These are phyloP conservation scores for Filobasidium floriforme DNA, from an alignment of 768 basidiomycete species.

Conservation along the genomic window DNA sequence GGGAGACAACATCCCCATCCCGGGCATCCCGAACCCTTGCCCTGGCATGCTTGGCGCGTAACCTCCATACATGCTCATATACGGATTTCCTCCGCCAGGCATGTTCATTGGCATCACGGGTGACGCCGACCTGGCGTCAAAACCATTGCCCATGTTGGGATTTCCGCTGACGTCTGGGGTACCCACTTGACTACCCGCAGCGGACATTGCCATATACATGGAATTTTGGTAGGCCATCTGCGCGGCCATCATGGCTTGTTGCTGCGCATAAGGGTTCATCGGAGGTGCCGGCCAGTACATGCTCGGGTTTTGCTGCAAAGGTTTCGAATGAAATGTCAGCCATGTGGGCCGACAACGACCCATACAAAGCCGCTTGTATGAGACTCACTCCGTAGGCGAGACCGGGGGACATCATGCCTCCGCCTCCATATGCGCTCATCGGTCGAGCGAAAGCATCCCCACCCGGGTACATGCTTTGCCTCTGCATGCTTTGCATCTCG, in stretches of 20 bases:
- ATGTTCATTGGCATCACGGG: neutral
- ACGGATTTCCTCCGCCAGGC: neutral
- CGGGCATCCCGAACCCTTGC: neutral
- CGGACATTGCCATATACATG: conserved; percentile 34
- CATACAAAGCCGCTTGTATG: too few relatives aligned
- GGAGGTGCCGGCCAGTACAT: conserved; percentile 27
- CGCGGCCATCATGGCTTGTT: conserved; percentile 48
- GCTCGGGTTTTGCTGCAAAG: conserved; percentile 7
- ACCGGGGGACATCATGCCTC: conserved; percentile 33
- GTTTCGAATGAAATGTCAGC: conserved; percentile 11
- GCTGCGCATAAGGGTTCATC: conserved; percentile 41
- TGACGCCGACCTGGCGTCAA: neutral
- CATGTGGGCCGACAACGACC: too few relatives aligned
- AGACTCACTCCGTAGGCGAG: conserved; percentile 26
- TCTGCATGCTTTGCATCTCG: conserved; percentile 76
- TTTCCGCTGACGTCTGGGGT: conserved; percentile 5
- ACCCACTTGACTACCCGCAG: conserved; percentile 26
- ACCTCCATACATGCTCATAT: conserved; percentile 10
- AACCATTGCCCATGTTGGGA: neutral
- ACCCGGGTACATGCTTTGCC: conserved; percentile 68
- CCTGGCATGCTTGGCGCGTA: conserved; percentile 3
- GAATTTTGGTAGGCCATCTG: conserved; percentile 47
- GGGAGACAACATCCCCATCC: neutral
- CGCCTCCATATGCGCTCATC: conserved; percentile 42
- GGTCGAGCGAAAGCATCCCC: conserved; percentile 52